Evolutionary conservation across 169 alveolate genomes (phyloP), one percentile per base, ranked within the genome.

Genomic region (Eimeria praecox): DNA sequence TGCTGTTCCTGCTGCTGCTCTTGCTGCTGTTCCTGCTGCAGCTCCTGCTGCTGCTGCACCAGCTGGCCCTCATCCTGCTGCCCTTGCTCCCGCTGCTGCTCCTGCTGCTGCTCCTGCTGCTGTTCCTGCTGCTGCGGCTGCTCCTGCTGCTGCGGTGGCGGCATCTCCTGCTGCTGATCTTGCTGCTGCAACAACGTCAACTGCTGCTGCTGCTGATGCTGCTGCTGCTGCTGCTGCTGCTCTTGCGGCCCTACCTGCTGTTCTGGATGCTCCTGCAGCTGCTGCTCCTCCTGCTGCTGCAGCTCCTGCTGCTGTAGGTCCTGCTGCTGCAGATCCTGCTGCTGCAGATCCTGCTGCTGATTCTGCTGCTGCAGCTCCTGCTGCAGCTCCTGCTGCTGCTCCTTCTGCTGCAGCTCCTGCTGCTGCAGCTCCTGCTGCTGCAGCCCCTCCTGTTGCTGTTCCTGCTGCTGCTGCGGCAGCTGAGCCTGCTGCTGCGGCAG

Each of bases 61-160:
- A 24, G 75, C 33, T 62, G 75, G 10, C 5, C 33, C 75, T 62
- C 38, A 4, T 5, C 33, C 75, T 62, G 75, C 75, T 62, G 75
- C 75, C 18, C 75, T n/a, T 62, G 33, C 75, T 62, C 38, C 75
- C 18, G 75, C 75, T 24, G 75, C 30, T 62, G 75, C 75, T n/a
- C 38, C 75, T 62, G 75, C 75, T 9, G 75, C 75, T 62, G 38
- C 75, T 62, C 30, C 75, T 62, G 30, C 75, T 62, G 75, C 75
- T 10, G 75, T n/a, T 62, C 38, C 75, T n/a, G 75, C 75, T 62
- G 75, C 75, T 62, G 75, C 75, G 3, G 38, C 30, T 62, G 38
- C 75, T 62, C 38, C 75, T 62, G 27, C 27, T 24, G 75, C 75
- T 62, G 75, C 27, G 5, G 75, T 5, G 6, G 75, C 75, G 6